These are phyloP conservation scores for Aspergillus sp. DNA, from an alignment of 2,329 filamentous ascomycete species.

Conservation along the genomic window DNA sequence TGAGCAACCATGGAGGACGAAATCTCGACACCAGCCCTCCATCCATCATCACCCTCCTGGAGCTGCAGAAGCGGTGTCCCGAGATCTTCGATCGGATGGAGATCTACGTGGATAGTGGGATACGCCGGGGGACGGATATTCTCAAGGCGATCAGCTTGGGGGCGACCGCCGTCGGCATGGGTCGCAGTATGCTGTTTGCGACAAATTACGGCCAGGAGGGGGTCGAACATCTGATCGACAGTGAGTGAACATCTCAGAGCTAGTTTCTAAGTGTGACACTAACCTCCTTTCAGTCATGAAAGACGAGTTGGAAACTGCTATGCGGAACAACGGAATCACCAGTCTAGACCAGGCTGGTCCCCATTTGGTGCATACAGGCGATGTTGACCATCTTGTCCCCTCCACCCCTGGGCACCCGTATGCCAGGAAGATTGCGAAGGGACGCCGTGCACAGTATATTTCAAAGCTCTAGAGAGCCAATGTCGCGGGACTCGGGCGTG, in stretches of 20 bases:
- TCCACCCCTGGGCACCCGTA: slow-evolving; percentile 40
- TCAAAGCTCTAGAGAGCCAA: slow-evolving; percentile 25
- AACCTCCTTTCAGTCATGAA: slow-evolving; percentile 34
- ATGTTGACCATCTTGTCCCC: slow-evolving; percentile 52
- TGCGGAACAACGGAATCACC: slow-evolving; percentile 48
- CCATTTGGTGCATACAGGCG: slow-evolving; percentile 46
- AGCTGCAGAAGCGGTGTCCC: slow-evolving; percentile 51
- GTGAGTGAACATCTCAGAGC: slow-evolving; percentile 39
- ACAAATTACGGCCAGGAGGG: slow-evolving; percentile 55
- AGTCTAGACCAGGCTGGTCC: slow-evolving; percentile 43
- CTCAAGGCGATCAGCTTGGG: slow-evolving; percentile 55
- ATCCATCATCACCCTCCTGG: slow-evolving; percentile 51
- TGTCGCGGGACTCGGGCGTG: background rate
- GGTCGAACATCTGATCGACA: slow-evolving; percentile 54
- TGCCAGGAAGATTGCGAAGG: slow-evolving; percentile 34
- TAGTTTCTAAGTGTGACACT: background rate
- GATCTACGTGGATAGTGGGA: slow-evolving; percentile 54
- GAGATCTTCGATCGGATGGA: slow-evolving; percentile 51
- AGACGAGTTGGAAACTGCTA: slow-evolving; percentile 49
- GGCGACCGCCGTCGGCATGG: slow-evolving; percentile 54
- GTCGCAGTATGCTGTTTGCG: slow-evolving; percentile 53
- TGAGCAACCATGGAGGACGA: slow-evolving; percentile 60
- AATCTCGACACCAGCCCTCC: slow-evolving; percentile 53
- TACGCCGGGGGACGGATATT: slow-evolving; percentile 54
- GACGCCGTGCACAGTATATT: slow-evolving; percentile 15